Base-by-base conservation (phyloP, 306 rosid species). In the Echinosophora koreensis region DNA sequence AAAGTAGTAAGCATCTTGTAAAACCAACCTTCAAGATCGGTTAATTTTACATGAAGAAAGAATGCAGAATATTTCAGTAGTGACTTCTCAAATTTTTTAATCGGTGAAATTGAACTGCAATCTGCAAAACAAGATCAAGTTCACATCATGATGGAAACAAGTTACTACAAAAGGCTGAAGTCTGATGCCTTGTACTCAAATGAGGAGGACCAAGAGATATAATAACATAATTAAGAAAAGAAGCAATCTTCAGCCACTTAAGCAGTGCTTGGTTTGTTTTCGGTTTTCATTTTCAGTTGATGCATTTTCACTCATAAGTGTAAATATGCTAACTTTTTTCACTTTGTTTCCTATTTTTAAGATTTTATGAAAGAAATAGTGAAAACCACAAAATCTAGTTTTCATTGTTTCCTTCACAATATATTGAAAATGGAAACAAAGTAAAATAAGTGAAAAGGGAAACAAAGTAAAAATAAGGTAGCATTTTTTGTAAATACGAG, bases 11-110 rank as follows among this genome's bases (percentile, higher is more conserved):
- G 71, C 55, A 64, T 47, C 54, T 44, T 16, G 27, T 22, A 47
- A 16, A 34, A 41, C 15, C 13, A 57, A 28, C 15, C 56, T 77
- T 59, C 57, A 10, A 37, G 16, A 37, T 66, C 62, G 55, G 22
- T 22, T 22, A 22, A 22, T 22, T 22, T 7, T 35, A 60, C 44
- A 73, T 6, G 39, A 16, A 64, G 63, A 18, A 77, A 77, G 63
- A 50, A 41, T 59, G 51, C 58, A 81, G 39, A 74, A 81, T 35
- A 60, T 32, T 59, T 27, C 58, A 66, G 12, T 32, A 67, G 49
- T 42, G 18, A 59, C 42, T 44, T 46, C 34, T 39, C 49, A 42
- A 2, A n/a, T 27, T 18, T 51, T 69, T 22, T 22, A 22, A 22
- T 22, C 22, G 22, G 22, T 22, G 8, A 63, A 38, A 64, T 77